phyloP scores from a whole-genome alignment of 1,284 basidiomycete species.

The Vanrija pseudolonga region DNA sequence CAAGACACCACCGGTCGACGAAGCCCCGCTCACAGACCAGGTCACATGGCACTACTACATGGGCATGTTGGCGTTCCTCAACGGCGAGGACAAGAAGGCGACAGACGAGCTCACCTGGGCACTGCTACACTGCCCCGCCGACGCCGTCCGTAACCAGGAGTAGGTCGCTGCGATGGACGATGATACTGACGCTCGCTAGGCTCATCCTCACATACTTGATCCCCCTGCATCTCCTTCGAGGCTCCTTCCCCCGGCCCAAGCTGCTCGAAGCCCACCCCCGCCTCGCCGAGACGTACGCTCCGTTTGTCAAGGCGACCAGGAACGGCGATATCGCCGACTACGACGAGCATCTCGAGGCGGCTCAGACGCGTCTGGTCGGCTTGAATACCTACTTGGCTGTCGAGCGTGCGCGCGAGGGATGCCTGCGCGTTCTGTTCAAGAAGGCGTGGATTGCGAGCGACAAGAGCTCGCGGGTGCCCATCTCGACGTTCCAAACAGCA shows the following conservation, averaged over 20 bases:
- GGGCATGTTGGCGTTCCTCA: slow-evolving; percentile 88
- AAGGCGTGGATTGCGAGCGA: slow-evolving; percentile 77
- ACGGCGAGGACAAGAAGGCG: slow-evolving; percentile 83
- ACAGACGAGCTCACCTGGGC: slow-evolving; percentile 77
- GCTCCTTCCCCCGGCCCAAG: slow-evolving; percentile 68
- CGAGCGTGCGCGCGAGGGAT: slow-evolving; percentile 82
- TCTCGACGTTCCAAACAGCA: slow-evolving; percentile 70
- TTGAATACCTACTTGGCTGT: slow-evolving; percentile 80
- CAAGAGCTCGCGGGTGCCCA: slow-evolving; percentile 69
- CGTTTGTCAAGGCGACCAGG: slow-evolving; percentile 75
- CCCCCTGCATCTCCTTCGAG: slow-evolving; percentile 79
- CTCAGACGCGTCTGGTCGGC: slow-evolving; percentile 68
- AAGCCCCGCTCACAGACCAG: slow-evolving; percentile 81
- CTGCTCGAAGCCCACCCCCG: slow-evolving; percentile 68
- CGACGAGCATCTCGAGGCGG: slow-evolving; percentile 67
- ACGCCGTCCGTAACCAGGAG: slow-evolving; percentile 72
- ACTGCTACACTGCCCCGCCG: slow-evolving; percentile 70
- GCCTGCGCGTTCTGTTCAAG: slow-evolving; percentile 78
- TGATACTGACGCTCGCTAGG: slow-evolving; percentile 53
- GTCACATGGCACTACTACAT: slow-evolving; percentile 90
- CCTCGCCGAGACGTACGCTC: slow-evolving; percentile 68
- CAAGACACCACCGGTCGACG: slow-evolving; percentile 71
- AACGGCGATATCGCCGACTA: slow-evolving; percentile 74
- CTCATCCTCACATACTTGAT: slow-evolving; percentile 87
- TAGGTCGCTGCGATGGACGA: slow-evolving; percentile 48